Evolutionary conservation across 140 eudicot species (phyloP).

Genomic region (Stevia rebaudiana): DNA sequence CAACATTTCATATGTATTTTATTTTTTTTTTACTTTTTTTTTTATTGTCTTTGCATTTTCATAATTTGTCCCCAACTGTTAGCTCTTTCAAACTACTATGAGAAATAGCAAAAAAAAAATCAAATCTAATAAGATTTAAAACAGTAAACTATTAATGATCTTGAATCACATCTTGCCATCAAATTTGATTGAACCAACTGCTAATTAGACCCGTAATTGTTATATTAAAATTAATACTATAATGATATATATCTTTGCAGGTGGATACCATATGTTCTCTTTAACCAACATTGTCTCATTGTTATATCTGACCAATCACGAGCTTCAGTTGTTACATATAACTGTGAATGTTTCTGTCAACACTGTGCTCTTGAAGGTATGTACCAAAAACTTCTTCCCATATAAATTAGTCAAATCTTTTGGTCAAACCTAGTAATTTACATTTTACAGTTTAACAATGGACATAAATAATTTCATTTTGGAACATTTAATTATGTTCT

Average conservation of each 20-base stretch:
- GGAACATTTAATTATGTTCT: neutral
- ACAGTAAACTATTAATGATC: conserved; percentile 1
- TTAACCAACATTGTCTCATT: conserved; percentile 20
- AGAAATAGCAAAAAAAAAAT: neutral
- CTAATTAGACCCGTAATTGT: neutral
- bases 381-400: neutral
- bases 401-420: neutral
- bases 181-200: conserved; percentile 14
- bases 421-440: conserved; percentile 1
- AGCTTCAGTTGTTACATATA: conserved; percentile 34
- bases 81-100: neutral
- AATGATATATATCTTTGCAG: conserved; percentile 18
- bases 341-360: conserved; percentile 13
- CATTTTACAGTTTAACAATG: neutral
- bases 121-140: neutral
- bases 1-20: neutral
- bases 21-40: neutral
- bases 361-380: conserved; percentile 39
- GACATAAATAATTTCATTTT: neutral
- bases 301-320: conserved; percentile 28
- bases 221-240: neutral
- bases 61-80: neutral
- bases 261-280: conserved; percentile 38
- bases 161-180: conserved; percentile 6
- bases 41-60: neutral